Conservation (phyloP, 139 green algal species). For the Zygnema circumcarinatum region DNA sequence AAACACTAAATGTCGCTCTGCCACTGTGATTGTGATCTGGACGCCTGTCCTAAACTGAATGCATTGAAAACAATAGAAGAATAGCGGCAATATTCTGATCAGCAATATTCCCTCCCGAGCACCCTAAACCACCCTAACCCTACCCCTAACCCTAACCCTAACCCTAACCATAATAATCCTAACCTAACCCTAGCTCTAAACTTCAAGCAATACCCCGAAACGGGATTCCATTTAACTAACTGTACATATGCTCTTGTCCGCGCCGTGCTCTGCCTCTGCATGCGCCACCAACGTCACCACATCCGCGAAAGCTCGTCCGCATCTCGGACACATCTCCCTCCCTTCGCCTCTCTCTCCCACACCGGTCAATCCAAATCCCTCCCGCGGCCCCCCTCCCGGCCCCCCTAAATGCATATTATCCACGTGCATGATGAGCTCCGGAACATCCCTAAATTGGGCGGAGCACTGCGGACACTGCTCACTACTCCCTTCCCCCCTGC, state of each 20-base stretch:
- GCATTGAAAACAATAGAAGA: too few relatives aligned
- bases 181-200: too few relatives aligned
- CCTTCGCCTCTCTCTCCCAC: neutral
- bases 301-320: neutral
- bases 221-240: too few relatives aligned
- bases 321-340: conserved; percentile 8
- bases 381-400: neutral
- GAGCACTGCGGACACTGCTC: conserved; percentile 53
- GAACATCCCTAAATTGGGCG: conserved; percentile 8
- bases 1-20: too few relatives aligned
- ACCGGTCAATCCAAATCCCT: neutral
- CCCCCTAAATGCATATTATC: conserved; percentile 22
- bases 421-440: conserved; percentile 41
- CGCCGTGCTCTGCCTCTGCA: neutral
- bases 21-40: too few relatives aligned
- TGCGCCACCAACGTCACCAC: neutral
- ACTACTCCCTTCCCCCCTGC: neutral
- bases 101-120: too few relatives aligned
- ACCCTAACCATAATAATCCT: too few relatives aligned
- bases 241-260: neutral
- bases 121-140: too few relatives aligned
- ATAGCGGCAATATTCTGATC: too few relatives aligned
- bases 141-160: too few relatives aligned
- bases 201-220: too few relatives aligned
- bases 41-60: too few relatives aligned